phyloP scores from a whole-genome alignment of 106 monocot species.

The Posidonia australis region DNA sequence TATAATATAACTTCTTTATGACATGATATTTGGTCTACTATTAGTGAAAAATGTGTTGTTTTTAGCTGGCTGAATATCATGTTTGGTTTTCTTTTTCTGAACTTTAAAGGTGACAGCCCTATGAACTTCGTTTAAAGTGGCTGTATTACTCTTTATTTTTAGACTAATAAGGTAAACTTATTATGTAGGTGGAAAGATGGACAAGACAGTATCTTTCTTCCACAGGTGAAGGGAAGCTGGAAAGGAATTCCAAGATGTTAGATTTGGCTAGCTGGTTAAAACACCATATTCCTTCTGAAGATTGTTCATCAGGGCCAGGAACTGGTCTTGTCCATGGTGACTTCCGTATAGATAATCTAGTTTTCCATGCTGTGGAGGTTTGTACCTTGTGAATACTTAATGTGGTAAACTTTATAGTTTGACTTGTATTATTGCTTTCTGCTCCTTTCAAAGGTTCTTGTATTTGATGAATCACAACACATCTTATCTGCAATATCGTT shows the following conservation, averaged over 20 bases:
- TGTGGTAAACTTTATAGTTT: neutral
- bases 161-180: neutral
- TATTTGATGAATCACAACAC: neutral
- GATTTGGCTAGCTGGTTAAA: conserved; percentile 82
- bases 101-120: neutral
- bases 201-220: conserved; percentile 84
- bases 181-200: conserved; percentile 76
- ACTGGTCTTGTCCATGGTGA: conserved; percentile 98
- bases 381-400: neutral
- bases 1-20: too few species aligned
- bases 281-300: conserved; percentile 62
- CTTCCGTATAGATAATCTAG: conserved; percentile 86
- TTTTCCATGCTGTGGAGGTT: conserved; percentile 86
- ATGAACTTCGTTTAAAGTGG: neutral
- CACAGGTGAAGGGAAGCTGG: conserved; percentile 72
- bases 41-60: neutral
- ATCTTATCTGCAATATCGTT: too few species aligned
- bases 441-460: neutral
- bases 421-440: neutral
- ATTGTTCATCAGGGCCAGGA: conserved; percentile 40
- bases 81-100: neutral
- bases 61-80: neutral
- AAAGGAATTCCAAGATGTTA: conserved; percentile 63
- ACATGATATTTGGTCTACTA: too few species aligned
- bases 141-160: too few species aligned